Evolutionary conservation across 148 eudicot species (phyloP), one percentile per base, ranked within the genome.

Genomic region (Spergularia marina): DNA sequence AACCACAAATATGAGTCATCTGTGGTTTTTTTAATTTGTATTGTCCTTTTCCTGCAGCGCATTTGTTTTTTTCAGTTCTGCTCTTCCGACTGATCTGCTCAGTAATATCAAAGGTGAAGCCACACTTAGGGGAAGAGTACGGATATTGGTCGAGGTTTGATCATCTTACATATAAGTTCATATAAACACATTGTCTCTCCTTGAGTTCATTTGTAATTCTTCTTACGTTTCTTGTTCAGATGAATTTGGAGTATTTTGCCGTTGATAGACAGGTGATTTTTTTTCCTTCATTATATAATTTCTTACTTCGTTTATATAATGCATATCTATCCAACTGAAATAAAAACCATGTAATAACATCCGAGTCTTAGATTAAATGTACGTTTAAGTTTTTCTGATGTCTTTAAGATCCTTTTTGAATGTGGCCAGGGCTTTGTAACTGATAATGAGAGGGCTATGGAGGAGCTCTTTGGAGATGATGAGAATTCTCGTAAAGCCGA

Each of bases 201-300:
- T 75, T 58, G 36, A 63, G 73, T 34, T 58, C 66, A 44, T 56
- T 30, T 53, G 41, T 58, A 21, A 36, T 6, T 36, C 76, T 58
- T 54, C 61, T 59, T 71, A 77, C 78, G 74, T 74, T 73, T 77
- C 73, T 72, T 54, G 53, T 89, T 86, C 96, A 94, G 98, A 94
- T 94, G 97, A 94, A 94, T 84, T 86, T 94, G 93, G 98, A 94
- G 82, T 94, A 86, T 83, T 89, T 91, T 83, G 90, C 98, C 63
- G 76, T 94, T 68, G 98, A 94, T 80, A 91, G 89, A 83, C 98
- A 94, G 98, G 98, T 94, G 76, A 39, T 74, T 72, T 40, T 17
- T 25, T 17, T 34, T 41, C 44, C 4, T 58, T 10, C 15, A 44
- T 53, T 63, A 1, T 70, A 2, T 62, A 47, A 20, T 58, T 9